These are phyloP conservation scores for Pneumocystis murina DNA, from an alignment of 1,139 yeast genomes.

Conservation along the genomic window DNA sequence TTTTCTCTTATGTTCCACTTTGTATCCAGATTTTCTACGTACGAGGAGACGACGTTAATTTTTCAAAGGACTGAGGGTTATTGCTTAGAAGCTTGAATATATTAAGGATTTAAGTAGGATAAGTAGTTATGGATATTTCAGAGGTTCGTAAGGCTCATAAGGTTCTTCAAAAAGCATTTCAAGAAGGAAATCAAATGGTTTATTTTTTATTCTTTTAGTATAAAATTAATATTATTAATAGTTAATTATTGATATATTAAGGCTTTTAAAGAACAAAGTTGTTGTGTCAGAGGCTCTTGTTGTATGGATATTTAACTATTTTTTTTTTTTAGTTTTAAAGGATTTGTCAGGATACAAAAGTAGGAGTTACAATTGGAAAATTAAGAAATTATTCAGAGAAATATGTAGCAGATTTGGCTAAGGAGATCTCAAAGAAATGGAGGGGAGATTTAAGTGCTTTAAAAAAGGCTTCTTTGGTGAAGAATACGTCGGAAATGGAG, in stretches of 20 bases:
- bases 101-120: background rate
- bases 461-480: slow-evolving; percentile 28
- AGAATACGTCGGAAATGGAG: slow-evolving; percentile 11
- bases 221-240: slow-evolving; percentile 19
- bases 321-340: background rate
- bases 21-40: background rate
- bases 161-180: background rate
- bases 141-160: background rate
- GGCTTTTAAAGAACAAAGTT: slow-evolving; percentile 54
- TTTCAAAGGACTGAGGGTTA: background rate
- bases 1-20: background rate
- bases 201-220: background rate
- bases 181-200: background rate
- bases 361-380: slow-evolving; percentile 93
- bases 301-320: slow-evolving; percentile 21
- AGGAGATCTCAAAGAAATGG: slow-evolving; percentile 74
- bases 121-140: background rate
- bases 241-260: slow-evolving; percentile 51
- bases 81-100: background rate
- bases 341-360: slow-evolving; percentile 53
- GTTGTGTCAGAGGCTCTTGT: slow-evolving; percentile 74
- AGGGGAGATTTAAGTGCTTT: slow-evolving; percentile 76
- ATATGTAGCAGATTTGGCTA: slow-evolving; percentile 56
- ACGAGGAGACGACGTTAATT: background rate
- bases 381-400: slow-evolving; percentile 53